Evolutionary conservation across 2,329 filamentous ascomycete genomes (phyloP), one percentile per base, ranked within the genome.

Genomic region (Neonectria hederae): DNA sequence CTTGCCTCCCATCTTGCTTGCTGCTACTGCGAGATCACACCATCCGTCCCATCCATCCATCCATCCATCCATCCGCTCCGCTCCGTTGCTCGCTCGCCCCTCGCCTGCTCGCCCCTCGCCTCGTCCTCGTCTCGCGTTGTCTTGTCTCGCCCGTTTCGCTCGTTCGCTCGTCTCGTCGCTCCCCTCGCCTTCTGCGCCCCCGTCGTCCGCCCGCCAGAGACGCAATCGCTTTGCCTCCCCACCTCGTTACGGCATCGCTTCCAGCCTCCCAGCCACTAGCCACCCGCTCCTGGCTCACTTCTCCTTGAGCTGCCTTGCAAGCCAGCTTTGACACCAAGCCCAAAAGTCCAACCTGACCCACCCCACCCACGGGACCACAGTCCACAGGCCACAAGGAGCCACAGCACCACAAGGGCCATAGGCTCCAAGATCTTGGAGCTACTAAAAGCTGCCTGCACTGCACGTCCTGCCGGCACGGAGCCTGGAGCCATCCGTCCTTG

Each of bases 351-450:
- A 65, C 66, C 69, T 45, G 70, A 70, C 69, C 72, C 72, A 72
- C 72, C 63, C 72, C 72, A 69, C 70, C 69, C 63, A 72, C 69
- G 55, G 68, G 57, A 68, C 65, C 65, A 69, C 59, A 61, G 53
- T 49, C 51, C 35, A 48, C 62, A 38, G 61, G 63, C 63, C 65
- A n/a, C 38, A 19, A 42, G 17, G 38, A 42, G 38, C 38, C 38
- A 65, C 68, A 70, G 69, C 67, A 66, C 71, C 66, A 73, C 69
- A 72, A 72, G 67, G 68, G 67, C 72, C 72, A 70, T 70, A 67
- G 68, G 72, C 70, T 74, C 72, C 70, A 74, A 74, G 72, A 74
- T 73, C 72, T 74, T 67, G 71, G 72, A 74, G 66, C 72, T 71
- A 72, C 71, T 73, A 73, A 72, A 49, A 74, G 70, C 65, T 73